Evolutionary conservation across 129 eudicot species (phyloP), one percentile per base, ranked within the genome.

Genomic region (Tagetes erecta): DNA sequence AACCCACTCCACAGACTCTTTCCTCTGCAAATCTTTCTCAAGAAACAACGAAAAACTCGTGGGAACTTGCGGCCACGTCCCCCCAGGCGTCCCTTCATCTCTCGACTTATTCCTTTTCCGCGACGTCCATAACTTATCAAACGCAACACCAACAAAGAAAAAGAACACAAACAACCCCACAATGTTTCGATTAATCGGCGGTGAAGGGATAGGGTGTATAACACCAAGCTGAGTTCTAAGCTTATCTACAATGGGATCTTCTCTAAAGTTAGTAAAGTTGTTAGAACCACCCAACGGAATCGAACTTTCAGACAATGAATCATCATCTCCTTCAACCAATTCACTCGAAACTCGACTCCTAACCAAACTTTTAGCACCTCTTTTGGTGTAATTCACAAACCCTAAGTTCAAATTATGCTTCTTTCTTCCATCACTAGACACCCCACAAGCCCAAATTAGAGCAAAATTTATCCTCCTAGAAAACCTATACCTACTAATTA

Each of bases 1-100:
- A 64, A 94, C 98, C 98, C 98, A 94, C 73, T 94, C 98, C n/a
- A 94, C 98, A 5, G 98, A 90, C 73, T 91, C 98, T 83, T 94
- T 94, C 75, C 98, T 80, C 90, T 90, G 93, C 89, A 94, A 88
- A 80, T 91, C 98, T 81, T 88, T 91, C 84, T 94, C 96, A 10
- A 94, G 87, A 75, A 94, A 86, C 86, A 80, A 72, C 0, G 98
- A 88, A 66, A 90, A 80, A 51, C 86, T 87, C 2, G 84, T 76
- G 64, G 96, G 93, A 76, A 87, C 87, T 80, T 84, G 89, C 4
- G 90, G 85, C 91, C 95, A 82, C 12, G 76, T 79, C 63, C 92
- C 88, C 56, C 90, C 86, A 0, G 81, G 83, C 68, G 37, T 70
- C 30, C 68, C 80, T 47, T 83, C 92, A 74, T 78, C 83, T 2